These are phyloP conservation scores for Lasiodiplodia sp. DNA, from an alignment of 2,329 filamentous ascomycete species.

Conservation along the genomic window DNA sequence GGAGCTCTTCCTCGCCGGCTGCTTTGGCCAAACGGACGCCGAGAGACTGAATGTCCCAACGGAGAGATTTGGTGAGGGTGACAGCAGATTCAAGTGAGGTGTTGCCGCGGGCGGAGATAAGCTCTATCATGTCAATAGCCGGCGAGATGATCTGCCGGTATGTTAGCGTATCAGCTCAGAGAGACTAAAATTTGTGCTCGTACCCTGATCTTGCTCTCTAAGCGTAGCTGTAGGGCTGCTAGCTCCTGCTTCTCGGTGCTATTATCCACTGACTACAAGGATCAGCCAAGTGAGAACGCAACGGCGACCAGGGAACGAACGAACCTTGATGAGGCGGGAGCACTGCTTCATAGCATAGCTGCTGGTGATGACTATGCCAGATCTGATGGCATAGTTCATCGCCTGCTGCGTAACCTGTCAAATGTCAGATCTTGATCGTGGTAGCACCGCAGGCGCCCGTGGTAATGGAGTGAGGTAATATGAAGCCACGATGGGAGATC, in stretches of 20 bases:
- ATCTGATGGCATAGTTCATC: slow-evolving; percentile 88
- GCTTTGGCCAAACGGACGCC: slow-evolving; percentile 77
- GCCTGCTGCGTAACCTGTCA: slow-evolving; percentile 74
- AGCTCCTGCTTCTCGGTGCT: slow-evolving; percentile 71
- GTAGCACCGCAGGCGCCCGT: not conserved
- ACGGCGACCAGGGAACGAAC: not conserved
- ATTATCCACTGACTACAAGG: slow-evolving; percentile 17
- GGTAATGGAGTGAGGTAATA: not conserved
- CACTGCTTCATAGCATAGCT: slow-evolving; percentile 86
- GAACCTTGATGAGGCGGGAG: slow-evolving; percentile 73
- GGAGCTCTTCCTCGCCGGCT: slow-evolving; percentile 67
- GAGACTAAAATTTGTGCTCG: slow-evolving; percentile 35
- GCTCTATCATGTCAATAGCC: slow-evolving; percentile 88
- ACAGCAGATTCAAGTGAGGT: slow-evolving; percentile 86
- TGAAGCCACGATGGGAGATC: not conserved
- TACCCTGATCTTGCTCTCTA: slow-evolving; percentile 87
- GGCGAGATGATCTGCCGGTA: slow-evolving; percentile 77
- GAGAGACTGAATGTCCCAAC: slow-evolving; percentile 81
- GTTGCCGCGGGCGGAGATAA: slow-evolving; percentile 81
- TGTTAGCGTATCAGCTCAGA: not conserved
- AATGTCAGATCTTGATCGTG: slow-evolving; percentile 24
- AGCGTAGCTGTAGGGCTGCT: slow-evolving; percentile 71
- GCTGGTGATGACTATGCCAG: slow-evolving; percentile 84
- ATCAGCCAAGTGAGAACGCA: slow-evolving; percentile 34
- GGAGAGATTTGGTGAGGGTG: slow-evolving; percentile 79